These are phyloP conservation scores for Diplodia corticola DNA, from an alignment of 2,329 filamentous ascomycete genomes.

Conservation along the genomic window DNA sequence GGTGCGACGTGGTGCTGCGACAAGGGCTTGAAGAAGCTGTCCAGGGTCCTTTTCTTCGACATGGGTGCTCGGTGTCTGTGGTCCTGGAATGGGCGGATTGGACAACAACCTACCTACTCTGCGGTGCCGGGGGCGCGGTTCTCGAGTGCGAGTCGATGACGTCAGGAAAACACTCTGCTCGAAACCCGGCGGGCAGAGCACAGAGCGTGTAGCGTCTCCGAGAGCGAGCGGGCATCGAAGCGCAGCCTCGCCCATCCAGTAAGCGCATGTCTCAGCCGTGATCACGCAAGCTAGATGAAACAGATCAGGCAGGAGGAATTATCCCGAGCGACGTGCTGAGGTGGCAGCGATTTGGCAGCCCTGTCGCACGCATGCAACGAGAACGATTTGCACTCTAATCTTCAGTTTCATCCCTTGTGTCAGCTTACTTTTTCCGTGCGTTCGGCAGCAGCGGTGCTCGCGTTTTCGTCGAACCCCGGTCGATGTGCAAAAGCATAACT, in stretches of 20 bases:
- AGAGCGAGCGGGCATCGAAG: not conserved
- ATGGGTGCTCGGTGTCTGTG: conserved; percentile 1
- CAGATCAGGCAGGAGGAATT: conserved; percentile 3
- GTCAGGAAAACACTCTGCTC: conserved; percentile 4
- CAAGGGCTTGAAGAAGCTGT: conserved; percentile 64
- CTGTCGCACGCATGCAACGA: conserved; percentile 17
- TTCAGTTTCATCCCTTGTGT: not conserved
- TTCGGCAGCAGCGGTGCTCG: conserved; percentile 5
- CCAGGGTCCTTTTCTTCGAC: conserved; percentile 62
- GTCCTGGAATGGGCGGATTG: too few relatives aligned
- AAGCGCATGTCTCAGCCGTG: conserved; percentile 6
- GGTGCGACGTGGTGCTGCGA: conserved; percentile 29
- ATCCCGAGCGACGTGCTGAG: not conserved
- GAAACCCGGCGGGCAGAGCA: too few relatives aligned
- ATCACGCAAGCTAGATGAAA: conserved; percentile 18
- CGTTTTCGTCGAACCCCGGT: conserved; percentile 8
- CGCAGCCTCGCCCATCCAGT: not conserved
- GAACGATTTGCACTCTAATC: not conserved
- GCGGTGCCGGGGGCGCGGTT: not conserved
- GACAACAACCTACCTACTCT: not conserved
- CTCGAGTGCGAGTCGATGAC: conserved; percentile 4
- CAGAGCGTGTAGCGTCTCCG: not conserved
- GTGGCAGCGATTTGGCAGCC: not conserved
- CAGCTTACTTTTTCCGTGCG: conserved; percentile 1
- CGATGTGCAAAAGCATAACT: conserved; percentile 18